Evolutionary conservation across 306 rosid species (phyloP).

Genomic region (Ochetophila trinervis): DNA sequence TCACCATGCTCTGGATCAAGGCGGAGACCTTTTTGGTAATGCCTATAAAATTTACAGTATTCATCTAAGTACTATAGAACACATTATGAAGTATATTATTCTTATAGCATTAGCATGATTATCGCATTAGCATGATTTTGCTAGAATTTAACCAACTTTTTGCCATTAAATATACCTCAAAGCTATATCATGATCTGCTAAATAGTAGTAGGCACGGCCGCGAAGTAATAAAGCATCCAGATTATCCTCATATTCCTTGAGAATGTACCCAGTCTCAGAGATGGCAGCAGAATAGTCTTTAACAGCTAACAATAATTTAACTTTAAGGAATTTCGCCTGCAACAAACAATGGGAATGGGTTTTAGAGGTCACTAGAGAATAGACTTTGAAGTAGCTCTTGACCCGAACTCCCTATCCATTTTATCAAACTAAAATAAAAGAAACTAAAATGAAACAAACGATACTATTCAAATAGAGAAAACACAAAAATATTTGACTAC

Average conservation of each 20-base stretch:
- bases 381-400: slow-evolving; percentile 8
- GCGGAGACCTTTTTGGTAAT: slow-evolving; percentile 97
- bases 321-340: slow-evolving; percentile 86
- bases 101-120: slow-evolving; percentile 1
- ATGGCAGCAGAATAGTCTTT: slow-evolving; percentile 80
- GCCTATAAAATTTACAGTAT: slow-evolving; percentile 44
- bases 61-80: not conserved
- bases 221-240: slow-evolving; percentile 82
- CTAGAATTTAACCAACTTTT: slow-evolving; percentile 19
- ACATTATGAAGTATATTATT: not conserved
- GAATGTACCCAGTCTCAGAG: slow-evolving; percentile 71
- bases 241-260: slow-evolving; percentile 88
- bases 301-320: slow-evolving; percentile 65
- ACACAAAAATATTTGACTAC: slow-evolving; percentile 29
- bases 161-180: slow-evolving; percentile 51
- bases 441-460: slow-evolving; percentile 12
- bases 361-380: slow-evolving; percentile 16
- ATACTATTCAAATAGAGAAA: not conserved
- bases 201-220: slow-evolving; percentile 92
- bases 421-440: slow-evolving; percentile 10
- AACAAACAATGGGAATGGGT: slow-evolving; percentile 26
- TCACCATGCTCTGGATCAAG: slow-evolving; percentile 91
- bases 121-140: not conserved
- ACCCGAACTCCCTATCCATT: slow-evolving; percentile 20
- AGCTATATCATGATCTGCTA: slow-evolving; percentile 98